These are phyloP conservation scores for Russula lepida DNA, from an alignment of 768 basidiomycete species.

Conservation along the genomic window DNA sequence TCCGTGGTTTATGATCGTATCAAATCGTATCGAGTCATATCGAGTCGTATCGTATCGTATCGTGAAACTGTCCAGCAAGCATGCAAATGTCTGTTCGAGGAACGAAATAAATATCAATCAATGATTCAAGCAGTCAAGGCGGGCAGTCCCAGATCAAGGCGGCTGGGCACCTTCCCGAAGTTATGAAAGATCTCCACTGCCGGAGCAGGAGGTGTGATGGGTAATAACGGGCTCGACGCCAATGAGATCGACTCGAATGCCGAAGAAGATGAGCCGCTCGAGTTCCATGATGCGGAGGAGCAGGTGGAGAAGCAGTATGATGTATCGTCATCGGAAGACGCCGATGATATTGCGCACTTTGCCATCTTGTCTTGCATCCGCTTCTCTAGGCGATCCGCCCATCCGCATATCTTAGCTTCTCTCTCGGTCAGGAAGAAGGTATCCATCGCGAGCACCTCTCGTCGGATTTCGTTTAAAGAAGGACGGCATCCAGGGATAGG, in stretches of 20 bases:
- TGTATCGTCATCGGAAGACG: not conserved
- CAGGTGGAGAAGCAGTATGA: not conserved
- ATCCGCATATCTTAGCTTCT: slow-evolving; percentile 24
- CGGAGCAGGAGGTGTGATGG: slow-evolving; percentile 3
- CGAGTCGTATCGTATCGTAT: not conserved
- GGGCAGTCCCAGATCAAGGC: not conserved
- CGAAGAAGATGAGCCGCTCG: not conserved
- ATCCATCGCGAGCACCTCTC: slow-evolving; percentile 44
- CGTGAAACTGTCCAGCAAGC: not conserved
- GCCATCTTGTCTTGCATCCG: not conserved
- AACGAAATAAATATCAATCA: not conserved
- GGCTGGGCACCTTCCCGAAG: not conserved
- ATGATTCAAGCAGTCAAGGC: not conserved
- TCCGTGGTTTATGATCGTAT: not conserved
- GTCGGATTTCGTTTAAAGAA: slow-evolving; percentile 49
- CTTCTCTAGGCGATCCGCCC: not conserved
- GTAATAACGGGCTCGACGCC: not conserved
- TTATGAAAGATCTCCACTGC: not conserved
- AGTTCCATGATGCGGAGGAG: not conserved
- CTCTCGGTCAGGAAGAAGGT: slow-evolving; percentile 53
- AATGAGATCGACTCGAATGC: not conserved
- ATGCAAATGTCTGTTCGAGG: not conserved
- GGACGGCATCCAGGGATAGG: slow-evolving; percentile 55
- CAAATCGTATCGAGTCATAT: not conserved
- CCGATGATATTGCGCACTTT: not conserved